phyloP scores from a whole-genome alignment of 306 rosid genomes.

The Oxytropis ochrocephala region DNA sequence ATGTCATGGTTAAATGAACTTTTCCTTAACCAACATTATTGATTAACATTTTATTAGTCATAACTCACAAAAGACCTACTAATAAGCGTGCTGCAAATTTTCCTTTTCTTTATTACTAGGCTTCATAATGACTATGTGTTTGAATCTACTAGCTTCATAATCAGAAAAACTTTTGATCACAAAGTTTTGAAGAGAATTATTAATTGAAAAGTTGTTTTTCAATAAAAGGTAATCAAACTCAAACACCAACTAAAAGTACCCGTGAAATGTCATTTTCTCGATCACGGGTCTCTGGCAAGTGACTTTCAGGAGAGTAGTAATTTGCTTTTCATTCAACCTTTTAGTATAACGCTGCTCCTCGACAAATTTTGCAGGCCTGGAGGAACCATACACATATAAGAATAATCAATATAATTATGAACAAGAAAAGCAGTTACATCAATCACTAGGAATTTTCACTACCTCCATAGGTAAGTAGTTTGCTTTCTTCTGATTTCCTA shows the following conservation, averaged over 20 bases:
- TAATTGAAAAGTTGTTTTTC: not conserved
- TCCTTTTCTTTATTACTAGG: not conserved
- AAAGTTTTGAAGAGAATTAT: not conserved
- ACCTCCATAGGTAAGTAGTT: conserved; percentile 99
- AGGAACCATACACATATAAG: conserved; percentile 19
- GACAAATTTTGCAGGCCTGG: conserved; percentile 99
- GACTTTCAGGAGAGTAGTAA: conserved; percentile 81
- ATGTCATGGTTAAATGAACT: not conserved
- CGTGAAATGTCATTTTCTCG: conserved; percentile 83
- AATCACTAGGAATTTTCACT: conserved; percentile 2
- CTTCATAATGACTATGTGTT: not conserved
- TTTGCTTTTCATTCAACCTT: conserved; percentile 93
- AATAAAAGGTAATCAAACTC: not conserved
- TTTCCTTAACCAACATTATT: not conserved
- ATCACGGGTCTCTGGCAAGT: conserved; percentile 98
- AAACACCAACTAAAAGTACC: conserved; percentile 36
- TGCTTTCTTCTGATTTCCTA: conserved; percentile 95
- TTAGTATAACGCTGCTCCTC: conserved; percentile 94
- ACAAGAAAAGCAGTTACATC: conserved; percentile 4
- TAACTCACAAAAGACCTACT: not conserved
- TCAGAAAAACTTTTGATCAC: not conserved
- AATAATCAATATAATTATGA: not conserved
- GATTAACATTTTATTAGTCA: not conserved
- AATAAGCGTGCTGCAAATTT: not conserved
- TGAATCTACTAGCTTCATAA: not conserved